Evolutionary conservation across 1,284 basidiomycete genomes (phyloP).

Genomic region (Fomitopsis betulina): DNA sequence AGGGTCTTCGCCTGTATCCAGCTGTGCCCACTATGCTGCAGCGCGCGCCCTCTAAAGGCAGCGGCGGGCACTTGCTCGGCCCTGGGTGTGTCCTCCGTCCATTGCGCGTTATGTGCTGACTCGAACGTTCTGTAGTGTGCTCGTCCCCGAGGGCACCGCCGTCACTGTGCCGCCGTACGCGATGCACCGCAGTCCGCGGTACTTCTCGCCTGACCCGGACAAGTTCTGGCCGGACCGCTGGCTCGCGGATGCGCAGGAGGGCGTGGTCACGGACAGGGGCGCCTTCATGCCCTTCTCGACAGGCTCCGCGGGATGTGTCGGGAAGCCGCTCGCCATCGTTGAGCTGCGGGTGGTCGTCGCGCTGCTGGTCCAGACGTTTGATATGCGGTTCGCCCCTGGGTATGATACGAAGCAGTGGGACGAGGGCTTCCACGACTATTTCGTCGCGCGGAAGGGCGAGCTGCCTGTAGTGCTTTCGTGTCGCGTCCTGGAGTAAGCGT

Average conservation of each 20-base stretch:
- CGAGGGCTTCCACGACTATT: background rate
- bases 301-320: conserved; percentile 22
- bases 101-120: too few relatives aligned
- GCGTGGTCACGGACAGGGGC: conserved; percentile 8
- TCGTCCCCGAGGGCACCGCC: conserved; percentile 23
- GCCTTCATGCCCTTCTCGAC: conserved; percentile 22
- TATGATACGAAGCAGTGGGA: background rate
- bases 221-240: conserved; percentile 18
- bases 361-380: background rate
- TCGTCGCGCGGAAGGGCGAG: background rate
- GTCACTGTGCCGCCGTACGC: conserved; percentile 22
- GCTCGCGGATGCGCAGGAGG: conserved; percentile 5
- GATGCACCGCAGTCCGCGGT: conserved; percentile 12
- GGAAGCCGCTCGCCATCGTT: conserved; percentile 18
- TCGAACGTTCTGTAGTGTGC: too few relatives aligned
- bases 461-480: background rate
- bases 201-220: conserved; percentile 13
- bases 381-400: background rate
- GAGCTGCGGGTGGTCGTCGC: conserved; percentile 8
- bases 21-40: conserved; percentile 47
- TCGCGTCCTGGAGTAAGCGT: background rate
- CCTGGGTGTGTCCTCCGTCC: background rate
- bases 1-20: conserved; percentile 51
- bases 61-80: conserved; percentile 1
- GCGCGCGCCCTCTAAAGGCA: conserved; percentile 30